A percentile compares a stretch with the other conserved stretches of the same genome.
Conservation (phyloP, 805 yeast species). For the Kockiozyma suomiensis region DNA sequence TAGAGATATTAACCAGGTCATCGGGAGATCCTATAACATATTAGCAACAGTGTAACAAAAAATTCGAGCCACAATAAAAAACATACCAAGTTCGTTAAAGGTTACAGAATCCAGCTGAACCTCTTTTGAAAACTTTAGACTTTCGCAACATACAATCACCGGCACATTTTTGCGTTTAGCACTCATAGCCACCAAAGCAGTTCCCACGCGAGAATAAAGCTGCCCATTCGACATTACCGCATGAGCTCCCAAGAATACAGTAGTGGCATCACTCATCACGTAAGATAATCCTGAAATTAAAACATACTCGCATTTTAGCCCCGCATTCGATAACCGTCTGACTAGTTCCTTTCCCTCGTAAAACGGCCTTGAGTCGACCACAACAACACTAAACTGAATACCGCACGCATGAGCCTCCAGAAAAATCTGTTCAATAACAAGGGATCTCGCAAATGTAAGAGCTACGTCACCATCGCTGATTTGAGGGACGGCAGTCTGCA, state of each 20-base stretch:
- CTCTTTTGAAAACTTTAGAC: constrained; percentile 89
- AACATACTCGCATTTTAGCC: constrained; percentile 76
- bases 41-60: not conserved
- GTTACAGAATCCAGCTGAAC: constrained; percentile 97
- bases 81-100: constrained; percentile 67
- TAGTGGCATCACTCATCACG: constrained; percentile 81
- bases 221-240: constrained; percentile 95
- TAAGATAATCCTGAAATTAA: constrained; percentile 78
- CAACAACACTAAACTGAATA: constrained; percentile 72
- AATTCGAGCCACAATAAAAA: not conserved
- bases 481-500: constrained; percentile 75
- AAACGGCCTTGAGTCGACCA: constrained; percentile 90
- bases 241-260: constrained; percentile 93
- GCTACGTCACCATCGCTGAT: constrained; percentile 76
- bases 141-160: constrained; percentile 92
- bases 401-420: constrained; percentile 64
- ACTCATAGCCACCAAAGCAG: constrained; percentile 90
- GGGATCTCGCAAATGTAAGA: constrained; percentile 85
- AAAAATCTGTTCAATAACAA: constrained; percentile 75
- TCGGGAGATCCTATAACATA: constrained; percentile 36
- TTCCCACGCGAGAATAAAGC: constrained; percentile 89
- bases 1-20: constrained; percentile 40
- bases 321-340: constrained; percentile 59
- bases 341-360: constrained; percentile 89
- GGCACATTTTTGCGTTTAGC: constrained; percentile 88